Percentiles rank a stretch among this genome's conserved stretches.
Conservation (phyloP, 1,139 yeast genomes). For the Tardiomyces blankii region DNA sequence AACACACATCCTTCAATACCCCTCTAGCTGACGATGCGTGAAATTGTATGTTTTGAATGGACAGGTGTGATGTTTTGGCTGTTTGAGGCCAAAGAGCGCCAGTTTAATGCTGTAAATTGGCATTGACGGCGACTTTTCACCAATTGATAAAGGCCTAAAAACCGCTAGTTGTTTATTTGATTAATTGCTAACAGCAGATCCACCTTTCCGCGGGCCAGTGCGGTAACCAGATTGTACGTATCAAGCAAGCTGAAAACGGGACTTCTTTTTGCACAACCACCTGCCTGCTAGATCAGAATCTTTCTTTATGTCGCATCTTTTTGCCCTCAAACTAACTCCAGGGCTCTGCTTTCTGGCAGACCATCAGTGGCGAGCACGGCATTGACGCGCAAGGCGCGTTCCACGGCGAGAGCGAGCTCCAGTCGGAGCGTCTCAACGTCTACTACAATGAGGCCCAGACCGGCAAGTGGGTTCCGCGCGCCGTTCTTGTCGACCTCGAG, state of each 20-base stretch:
- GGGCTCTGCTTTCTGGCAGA: conserved; percentile 42
- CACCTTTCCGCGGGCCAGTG: conserved; percentile 98
- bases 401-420: conserved; percentile 27
- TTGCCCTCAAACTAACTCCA: not conserved
- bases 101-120: no score
- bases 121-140: no score
- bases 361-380: conserved; percentile 95
- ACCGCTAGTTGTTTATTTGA: no score
- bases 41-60: conserved; percentile 13
- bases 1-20: not conserved
- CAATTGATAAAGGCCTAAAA: no score
- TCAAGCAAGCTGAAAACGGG: no score
- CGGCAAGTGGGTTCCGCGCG: conserved; percentile 87
- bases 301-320: not conserved
- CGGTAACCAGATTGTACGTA: conserved; percentile 92
- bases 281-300: no score
- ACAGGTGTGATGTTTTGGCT: not conserved
- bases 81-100: not conserved
- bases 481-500: conserved; percentile 84
- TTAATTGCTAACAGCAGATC: conserved; percentile 27
- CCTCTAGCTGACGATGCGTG: conserved; percentile 13
- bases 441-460: conserved; percentile 46
- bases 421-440: conserved; percentile 36
- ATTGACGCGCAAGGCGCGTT: conserved; percentile 63
- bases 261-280: no score